Evolutionary conservation across 108 stramenopile species (phyloP), one percentile per base, ranked within the genome.

Genomic region (Skeletonema tropicum): DNA sequence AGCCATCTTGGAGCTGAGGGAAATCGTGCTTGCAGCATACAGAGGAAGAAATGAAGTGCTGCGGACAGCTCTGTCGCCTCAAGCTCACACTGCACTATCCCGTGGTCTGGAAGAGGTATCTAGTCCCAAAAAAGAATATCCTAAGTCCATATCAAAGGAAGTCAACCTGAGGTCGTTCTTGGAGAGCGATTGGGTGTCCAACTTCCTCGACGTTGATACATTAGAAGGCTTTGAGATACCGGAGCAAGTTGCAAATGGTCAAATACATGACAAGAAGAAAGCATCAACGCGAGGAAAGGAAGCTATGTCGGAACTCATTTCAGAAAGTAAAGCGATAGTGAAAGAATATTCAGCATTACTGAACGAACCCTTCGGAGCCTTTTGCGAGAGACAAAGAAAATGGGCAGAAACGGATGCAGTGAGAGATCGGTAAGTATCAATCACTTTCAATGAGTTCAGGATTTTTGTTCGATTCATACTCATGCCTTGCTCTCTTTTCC

Each of bases 381-480:
- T 90, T 64, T 82, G 87, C 67, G 90, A 95, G 48, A 73, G 80
- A 0, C 94, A 95, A 77, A 32, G 86, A 59, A 76, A 80, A 48
- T 92, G 94, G 92, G 89, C 94, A 26, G 94, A 92, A 57, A 95
- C 94, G 0, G 88, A 86, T 30, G 86, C 87, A n/a, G 94, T 95
- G 10, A 83, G 94, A 29, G 89, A 92, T 63, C 73, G 90, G 42
- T 45, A 45, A 45, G 42, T 45, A n/a, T 14, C 8, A 45, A 14
- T 29, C 91, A 92, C 68, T 86, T 45, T 14, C 0, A 15, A 2
- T 2, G 15, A n/a, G 2, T 45, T 45, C 15, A 45, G 15, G 3
- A 15, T 45, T 45, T 41, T 45, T 45, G 3, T n/a, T n/a, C 42
- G 42, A n/a, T n/a, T 45, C 15, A 45, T 45, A 45, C 42, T 45